Base-by-base conservation (phyloP, 106 monocot genomes). In the Dendrobium chrysotoxum region DNA sequence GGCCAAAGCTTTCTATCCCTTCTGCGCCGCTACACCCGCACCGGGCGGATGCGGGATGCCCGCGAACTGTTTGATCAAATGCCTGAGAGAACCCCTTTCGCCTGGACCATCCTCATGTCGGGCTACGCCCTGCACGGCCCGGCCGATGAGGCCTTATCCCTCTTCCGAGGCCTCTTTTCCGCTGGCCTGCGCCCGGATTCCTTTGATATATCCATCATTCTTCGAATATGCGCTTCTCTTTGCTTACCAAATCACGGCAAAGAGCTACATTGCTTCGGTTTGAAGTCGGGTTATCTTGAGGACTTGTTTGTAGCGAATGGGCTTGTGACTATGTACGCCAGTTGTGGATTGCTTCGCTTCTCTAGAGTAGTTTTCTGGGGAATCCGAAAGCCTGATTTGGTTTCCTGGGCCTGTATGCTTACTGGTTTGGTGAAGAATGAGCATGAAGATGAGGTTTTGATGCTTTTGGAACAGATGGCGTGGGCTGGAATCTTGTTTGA, bases 301-400 rank as follows among this genome's bases (percentile, higher is more conserved):
- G 88, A 88, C 73, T 50, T 88, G 76, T 85, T 85, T 73, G 80
- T 88, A 40, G 84, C 84, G 2, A 88, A 88, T 72, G 88, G 46
- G 40, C 79, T 88, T 6, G 76, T 88, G 10, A 58, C 79, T 7
- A 77, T 85, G 81, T 88, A 88, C 28, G 75, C 88, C 11, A 58
- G 42, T 54, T 88, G 85, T 25, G 75, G 81, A 17, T 80, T 40
- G 2, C 23, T 85, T 13, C 8, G 74, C 5, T 85, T 77, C 67
- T 76, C 88, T 4, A 77, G 53, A 54, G 76, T 18, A 23, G 80
- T 85, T 8, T 85, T 88, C 25, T 1, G 23, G 55, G 57, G 73
- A 38, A 85, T 88, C 31, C 21, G 17, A 20, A 11, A 47, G 31
- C 88, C 83, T 4, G 88, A 88, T 82, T 83, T 85, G 80, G 85